Evolutionary conservation across 768 basidiomycete species (phyloP).

Genomic region (Podaxis sp.): DNA sequence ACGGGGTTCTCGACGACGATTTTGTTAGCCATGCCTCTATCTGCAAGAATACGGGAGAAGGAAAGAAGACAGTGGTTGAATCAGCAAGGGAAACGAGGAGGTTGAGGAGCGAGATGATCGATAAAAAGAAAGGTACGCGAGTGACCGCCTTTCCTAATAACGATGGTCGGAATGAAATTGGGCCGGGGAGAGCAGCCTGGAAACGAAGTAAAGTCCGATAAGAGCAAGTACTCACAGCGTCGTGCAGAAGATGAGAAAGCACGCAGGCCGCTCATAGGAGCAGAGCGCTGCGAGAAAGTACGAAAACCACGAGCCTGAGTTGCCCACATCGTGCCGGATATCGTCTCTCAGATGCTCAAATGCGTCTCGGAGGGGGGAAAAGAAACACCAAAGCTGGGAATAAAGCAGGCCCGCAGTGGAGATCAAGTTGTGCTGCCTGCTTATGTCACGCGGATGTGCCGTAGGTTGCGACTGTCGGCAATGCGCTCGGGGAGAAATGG

Average conservation of each 20-base stretch:
- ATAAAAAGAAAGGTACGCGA: background rate
- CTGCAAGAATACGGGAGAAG: background rate
- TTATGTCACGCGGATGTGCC: background rate
- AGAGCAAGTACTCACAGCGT: constrained; percentile 7
- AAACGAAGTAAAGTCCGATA: background rate
- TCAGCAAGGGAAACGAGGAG: background rate
- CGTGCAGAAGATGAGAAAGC: constrained; percentile 10
- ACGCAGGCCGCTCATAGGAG: background rate
- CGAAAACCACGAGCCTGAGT: constrained; percentile 6
- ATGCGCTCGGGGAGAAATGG: background rate
- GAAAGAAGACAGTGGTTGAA: background rate
- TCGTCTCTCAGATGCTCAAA: background rate
- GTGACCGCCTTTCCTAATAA: background rate
- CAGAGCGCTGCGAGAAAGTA: background rate
- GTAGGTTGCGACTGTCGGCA: background rate
- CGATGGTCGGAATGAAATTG: background rate
- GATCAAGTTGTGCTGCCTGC: background rate
- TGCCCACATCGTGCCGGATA: constrained; percentile 1
- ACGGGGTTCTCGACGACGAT: constrained; percentile 87
- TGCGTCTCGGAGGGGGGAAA: background rate
- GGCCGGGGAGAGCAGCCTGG: background rate
- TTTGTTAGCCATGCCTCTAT: constrained; percentile 42
- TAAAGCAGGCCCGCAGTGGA: background rate
- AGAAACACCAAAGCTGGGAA: background rate
- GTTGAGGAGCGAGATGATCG: background rate